A percentile compares a stretch with the other conserved stretches of the same genome.
phyloP scores from a whole-genome alignment of 768 basidiomycete species.

The Boletus reticuloceps region DNA sequence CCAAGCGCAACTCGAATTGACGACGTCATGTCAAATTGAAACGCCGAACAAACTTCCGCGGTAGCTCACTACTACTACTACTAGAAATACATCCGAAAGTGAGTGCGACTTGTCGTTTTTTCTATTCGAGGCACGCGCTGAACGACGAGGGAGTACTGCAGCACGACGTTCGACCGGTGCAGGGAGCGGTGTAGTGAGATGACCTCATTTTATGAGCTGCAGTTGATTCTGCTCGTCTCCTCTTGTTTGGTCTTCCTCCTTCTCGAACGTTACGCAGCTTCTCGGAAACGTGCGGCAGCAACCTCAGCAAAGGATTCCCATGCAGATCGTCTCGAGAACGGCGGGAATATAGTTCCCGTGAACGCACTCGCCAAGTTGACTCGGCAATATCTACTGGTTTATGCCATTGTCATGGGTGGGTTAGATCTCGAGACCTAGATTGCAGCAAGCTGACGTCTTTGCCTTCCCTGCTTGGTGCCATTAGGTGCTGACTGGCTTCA shows the following conservation, averaged over 20 bases:
- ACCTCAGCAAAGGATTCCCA: conserved; percentile 23
- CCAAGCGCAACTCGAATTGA: background rate
- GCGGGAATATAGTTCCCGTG: conserved; percentile 19
- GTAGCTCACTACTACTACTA: background rate
- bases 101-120: background rate
- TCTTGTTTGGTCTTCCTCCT: conserved; percentile 35
- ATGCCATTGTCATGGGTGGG: conserved; percentile 73
- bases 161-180: too few species aligned
- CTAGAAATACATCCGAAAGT: conserved; percentile 5
- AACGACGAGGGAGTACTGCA: too few species aligned
- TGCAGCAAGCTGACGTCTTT: conserved; percentile 1
- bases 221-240: conserved; percentile 35
- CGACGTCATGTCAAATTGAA: too few species aligned
- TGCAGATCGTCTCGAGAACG: conserved; percentile 32
- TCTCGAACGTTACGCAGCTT: conserved; percentile 33
- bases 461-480: background rate
- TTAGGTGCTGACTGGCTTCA: conserved; percentile 77
- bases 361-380: conserved; percentile 34
- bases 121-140: too few species aligned
- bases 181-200: conserved; percentile 7
- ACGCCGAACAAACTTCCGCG: background rate
- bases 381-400: conserved; percentile 61
- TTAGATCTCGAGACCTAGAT: background rate
- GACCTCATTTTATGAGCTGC: conserved; percentile 41
- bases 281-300: conserved; percentile 19